These are phyloP conservation scores for Tephrocybe sp. DNA, from an alignment of 768 basidiomycete species.

Conservation along the genomic window DNA sequence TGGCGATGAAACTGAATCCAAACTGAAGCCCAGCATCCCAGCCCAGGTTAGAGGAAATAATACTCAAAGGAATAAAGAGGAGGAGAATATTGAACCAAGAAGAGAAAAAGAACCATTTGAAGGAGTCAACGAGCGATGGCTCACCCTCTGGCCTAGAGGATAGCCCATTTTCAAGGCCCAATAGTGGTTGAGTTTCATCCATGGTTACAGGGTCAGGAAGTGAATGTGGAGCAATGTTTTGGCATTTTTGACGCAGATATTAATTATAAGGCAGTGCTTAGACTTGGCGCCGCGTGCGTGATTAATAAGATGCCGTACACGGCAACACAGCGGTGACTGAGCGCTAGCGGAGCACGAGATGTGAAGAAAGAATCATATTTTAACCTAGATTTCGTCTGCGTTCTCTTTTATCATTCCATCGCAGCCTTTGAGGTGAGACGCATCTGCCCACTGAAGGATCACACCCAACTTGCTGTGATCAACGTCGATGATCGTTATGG, in stretches of 20 bases:
- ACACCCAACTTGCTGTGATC: constrained; percentile 31
- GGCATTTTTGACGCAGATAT: background rate
- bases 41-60: constrained; percentile 56
- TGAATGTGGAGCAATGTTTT: background rate
- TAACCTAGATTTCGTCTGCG: constrained; percentile 40
- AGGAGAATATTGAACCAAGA: constrained; percentile 77
- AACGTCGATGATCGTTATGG: constrained; percentile 60
- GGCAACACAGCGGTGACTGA: too few relatives aligned
- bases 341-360: background rate
- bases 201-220: constrained; percentile 11
- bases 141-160: constrained; percentile 56
- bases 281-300: background rate
- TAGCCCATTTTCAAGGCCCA: background rate
- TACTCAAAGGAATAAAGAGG: constrained; percentile 74
- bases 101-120: constrained; percentile 56
- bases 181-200: constrained; percentile 12
- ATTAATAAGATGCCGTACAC: too few relatives aligned
- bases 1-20: constrained; percentile 74
- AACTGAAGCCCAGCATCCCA: constrained; percentile 82
- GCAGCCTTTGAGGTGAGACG: constrained; percentile 43
- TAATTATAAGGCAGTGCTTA: constrained; percentile 14
- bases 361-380: background rate
- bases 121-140: constrained; percentile 58
- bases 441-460: constrained; percentile 53
- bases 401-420: constrained; percentile 39